These are phyloP conservation scores for Protoeuglena noctilucae DNA, from an alignment of 139 green algal genomes.

Conservation along the genomic window DNA sequence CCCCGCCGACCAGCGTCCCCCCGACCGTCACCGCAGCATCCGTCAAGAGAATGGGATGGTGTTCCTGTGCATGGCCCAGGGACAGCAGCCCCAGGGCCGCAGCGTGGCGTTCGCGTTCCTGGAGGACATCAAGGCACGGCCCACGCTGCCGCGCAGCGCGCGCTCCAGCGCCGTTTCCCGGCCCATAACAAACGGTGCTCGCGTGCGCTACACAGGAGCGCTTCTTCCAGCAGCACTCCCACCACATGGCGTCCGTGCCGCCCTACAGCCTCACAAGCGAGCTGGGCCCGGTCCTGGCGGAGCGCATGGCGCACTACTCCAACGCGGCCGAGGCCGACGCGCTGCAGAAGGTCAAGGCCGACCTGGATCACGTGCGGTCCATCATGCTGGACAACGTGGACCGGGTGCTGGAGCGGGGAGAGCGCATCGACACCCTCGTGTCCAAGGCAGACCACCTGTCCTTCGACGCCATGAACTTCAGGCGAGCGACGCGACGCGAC, in stretches of 20 bases:
- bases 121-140: no score
- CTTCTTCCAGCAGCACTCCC: conserved; percentile 2
- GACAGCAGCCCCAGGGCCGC: no score
- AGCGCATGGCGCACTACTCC: neutral
- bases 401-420: neutral
- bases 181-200: neutral
- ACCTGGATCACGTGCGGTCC: neutral
- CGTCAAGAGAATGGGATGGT: neutral
- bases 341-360: neutral
- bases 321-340: neutral
- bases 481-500: neutral
- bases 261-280: neutral
- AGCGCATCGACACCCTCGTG: neutral
- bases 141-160: no score
- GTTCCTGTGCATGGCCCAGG: neutral
- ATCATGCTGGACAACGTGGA: conserved; percentile 3
- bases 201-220: no score
- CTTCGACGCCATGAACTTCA: neutral
- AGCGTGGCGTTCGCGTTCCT: no score
- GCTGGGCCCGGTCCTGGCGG: neutral
- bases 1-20: neutral
- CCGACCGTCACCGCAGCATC: neutral
- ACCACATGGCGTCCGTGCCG: neutral
- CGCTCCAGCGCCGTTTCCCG: neutral
- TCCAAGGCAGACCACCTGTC: neutral